Conservation (phyloP, 225 moss, liverwort and hornwort species). For the Lunularia cruciata region DNA sequence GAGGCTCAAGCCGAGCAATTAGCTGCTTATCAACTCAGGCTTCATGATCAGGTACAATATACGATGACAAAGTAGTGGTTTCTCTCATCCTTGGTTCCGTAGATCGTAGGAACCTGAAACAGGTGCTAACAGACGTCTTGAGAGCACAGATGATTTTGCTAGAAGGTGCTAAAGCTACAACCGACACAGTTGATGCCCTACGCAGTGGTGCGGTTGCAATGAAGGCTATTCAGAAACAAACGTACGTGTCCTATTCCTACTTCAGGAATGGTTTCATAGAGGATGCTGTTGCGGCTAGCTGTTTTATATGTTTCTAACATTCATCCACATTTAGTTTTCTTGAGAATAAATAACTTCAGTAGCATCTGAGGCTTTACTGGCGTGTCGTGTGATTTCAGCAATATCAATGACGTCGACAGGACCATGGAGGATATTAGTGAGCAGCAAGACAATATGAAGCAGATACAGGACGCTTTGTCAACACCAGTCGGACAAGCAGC, state of each 20-base stretch:
- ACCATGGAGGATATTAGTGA: slow-evolving; percentile 98
- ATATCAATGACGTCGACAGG: slow-evolving; percentile 94
- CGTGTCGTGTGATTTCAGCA: slow-evolving; percentile 40
- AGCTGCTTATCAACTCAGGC: slow-evolving; percentile 91
- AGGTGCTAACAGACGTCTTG: slow-evolving; percentile 17
- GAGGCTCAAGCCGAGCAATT: slow-evolving; percentile 96
- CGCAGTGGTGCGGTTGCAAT: slow-evolving; percentile 96
- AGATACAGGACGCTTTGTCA: slow-evolving; percentile 94
- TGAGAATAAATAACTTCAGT: background rate
- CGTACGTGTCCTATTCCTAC: slow-evolving; percentile 60
- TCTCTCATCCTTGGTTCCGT: background rate
- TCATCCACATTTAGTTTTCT: background rate
- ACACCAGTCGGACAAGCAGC: slow-evolving; percentile 88
- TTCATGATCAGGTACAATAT: slow-evolving; percentile 81
- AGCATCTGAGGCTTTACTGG: background rate
- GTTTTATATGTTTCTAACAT: background rate
- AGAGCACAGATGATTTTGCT: slow-evolving; percentile 87
- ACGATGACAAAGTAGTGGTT: background rate
- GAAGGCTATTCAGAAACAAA: slow-evolving; percentile 99
- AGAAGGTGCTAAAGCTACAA: slow-evolving; percentile 97
- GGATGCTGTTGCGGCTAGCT: no score
- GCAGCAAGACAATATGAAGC: slow-evolving; percentile 97
- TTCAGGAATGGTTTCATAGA: no score
- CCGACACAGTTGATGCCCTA: slow-evolving; percentile 96
- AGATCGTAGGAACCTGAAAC: background rate